Percentiles rank a stretch among this genome's conserved stretches.
phyloP scores from a whole-genome alignment of 2,329 filamentous ascomycete genomes.

The Drechslera avenae region DNA sequence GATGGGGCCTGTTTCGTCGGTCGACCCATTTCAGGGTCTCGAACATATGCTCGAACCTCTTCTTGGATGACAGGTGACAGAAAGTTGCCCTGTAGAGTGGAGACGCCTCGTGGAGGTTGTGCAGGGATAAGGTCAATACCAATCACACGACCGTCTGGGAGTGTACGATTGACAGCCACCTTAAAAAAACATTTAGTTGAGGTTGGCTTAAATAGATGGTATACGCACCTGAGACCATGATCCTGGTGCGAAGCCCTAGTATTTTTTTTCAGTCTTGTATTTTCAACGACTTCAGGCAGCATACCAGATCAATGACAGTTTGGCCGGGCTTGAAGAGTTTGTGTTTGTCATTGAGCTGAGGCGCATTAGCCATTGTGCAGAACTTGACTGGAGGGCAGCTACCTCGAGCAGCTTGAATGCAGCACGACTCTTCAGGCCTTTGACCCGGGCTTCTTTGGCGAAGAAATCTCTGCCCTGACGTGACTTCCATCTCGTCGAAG shows the following conservation, averaged over 20 bases:
- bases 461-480: constrained; percentile 77
- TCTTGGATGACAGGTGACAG: constrained; percentile 74
- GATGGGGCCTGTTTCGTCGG: constrained; percentile 44
- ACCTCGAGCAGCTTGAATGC: constrained; percentile 93
- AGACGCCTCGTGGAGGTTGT: constrained; percentile 88
- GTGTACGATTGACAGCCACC: constrained; percentile 80
- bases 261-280: constrained; percentile 18
- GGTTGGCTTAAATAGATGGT: background rate
- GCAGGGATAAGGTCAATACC: constrained; percentile 95
- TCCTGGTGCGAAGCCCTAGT: constrained; percentile 74
- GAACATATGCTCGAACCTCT: constrained; percentile 77
- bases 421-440: constrained; percentile 84
- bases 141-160: constrained; percentile 77
- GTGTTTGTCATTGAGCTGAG: constrained; percentile 80
- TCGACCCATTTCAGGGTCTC: constrained; percentile 65
- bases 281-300: background rate
- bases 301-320: constrained; percentile 86
- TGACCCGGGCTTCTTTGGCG: constrained; percentile 74
- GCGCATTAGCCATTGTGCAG: constrained; percentile 19
- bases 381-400: constrained; percentile 3
- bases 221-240: constrained; percentile 62
- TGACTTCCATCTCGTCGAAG: constrained; percentile 80
- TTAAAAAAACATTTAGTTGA: constrained; percentile 45
- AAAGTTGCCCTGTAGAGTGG: constrained; percentile 94
- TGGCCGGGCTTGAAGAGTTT: constrained; percentile 78